A percentile compares a stretch with the other conserved stretches of the same genome.
Conservation (phyloP, 164 flowering plant genomes). For the Warburgia ugandensis region DNA sequence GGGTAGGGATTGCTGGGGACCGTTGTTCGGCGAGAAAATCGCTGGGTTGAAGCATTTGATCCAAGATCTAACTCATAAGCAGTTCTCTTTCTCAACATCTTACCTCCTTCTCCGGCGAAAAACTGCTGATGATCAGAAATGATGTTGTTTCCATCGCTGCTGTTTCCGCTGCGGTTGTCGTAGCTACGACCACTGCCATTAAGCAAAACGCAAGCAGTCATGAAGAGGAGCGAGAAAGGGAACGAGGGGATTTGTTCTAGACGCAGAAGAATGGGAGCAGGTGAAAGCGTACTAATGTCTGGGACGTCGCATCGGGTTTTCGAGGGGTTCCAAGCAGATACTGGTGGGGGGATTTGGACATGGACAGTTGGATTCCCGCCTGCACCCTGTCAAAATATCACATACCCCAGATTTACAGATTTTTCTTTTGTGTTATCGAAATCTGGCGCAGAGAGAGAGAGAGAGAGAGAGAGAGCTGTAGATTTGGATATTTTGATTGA, state of each 20-base stretch:
- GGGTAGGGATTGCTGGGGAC: slow-evolving; percentile 3
- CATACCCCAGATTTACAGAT: no score
- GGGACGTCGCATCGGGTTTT: slow-evolving; percentile 5
- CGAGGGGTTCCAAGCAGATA: slow-evolving; percentile 35
- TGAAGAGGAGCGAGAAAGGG: slow-evolving; percentile 1
- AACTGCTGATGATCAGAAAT: neutral
- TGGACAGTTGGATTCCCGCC: no score
- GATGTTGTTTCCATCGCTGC: no score
- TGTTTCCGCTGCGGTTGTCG: no score
- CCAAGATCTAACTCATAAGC: slow-evolving; percentile 61
- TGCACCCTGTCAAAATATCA: no score
- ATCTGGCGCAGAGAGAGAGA: no score
- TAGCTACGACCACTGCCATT: no score
- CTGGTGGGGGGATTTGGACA: slow-evolving; percentile 41
- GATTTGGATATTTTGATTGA: no score
- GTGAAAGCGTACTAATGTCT: slow-evolving; percentile 1
- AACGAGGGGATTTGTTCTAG: neutral
- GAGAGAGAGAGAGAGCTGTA: no score
- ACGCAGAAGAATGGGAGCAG: neutral
- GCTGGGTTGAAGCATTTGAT: slow-evolving; percentile 12
- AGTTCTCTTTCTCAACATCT: slow-evolving; percentile 66
- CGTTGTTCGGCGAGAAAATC: slow-evolving; percentile 29
- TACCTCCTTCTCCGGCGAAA: slow-evolving; percentile 13
- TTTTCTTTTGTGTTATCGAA: no score
- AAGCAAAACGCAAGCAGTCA: no score